Conservation (phyloP, 495 filamentous ascomycete genomes). For the Penicillium maclennaniae region DNA sequence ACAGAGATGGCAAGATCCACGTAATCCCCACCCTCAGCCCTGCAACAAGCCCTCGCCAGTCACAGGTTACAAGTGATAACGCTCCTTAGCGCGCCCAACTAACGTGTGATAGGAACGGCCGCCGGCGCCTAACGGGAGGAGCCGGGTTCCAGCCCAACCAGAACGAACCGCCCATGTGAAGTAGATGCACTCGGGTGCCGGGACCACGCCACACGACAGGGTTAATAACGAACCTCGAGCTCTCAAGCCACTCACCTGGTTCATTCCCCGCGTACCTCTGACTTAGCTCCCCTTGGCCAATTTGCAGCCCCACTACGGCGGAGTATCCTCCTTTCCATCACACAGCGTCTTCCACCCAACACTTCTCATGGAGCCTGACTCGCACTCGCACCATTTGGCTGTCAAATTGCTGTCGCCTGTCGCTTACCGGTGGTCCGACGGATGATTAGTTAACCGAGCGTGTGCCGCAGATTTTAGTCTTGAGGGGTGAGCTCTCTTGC, state of each 20-base stretch:
- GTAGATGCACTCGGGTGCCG: slow-evolving; percentile 27
- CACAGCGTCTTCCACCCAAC: slow-evolving; percentile 6
- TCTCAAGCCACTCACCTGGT: slow-evolving; percentile 15
- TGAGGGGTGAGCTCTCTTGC: slow-evolving; percentile 1
- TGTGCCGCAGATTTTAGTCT: slow-evolving; percentile 1
- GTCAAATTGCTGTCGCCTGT: slow-evolving; percentile 8
- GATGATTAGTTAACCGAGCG: slow-evolving; percentile 6
- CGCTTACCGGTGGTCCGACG: neutral
- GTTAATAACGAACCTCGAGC: slow-evolving; percentile 15
- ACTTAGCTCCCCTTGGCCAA: slow-evolving; percentile 3
- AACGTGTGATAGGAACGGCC: slow-evolving; percentile 26
- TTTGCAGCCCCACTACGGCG: slow-evolving; percentile 7
- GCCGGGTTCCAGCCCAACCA: slow-evolving; percentile 27
- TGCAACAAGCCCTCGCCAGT: neutral
- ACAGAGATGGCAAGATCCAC: neutral
- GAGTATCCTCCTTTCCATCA: slow-evolving; percentile 5
- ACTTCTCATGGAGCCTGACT: neutral
- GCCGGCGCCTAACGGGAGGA: slow-evolving; percentile 23
- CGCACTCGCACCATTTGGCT: neutral
- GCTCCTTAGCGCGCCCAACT: neutral
- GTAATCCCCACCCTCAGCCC: neutral
- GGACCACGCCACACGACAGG: slow-evolving; percentile 1
- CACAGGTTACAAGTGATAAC: neutral
- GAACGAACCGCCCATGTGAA: slow-evolving; percentile 18
- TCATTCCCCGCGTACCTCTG: slow-evolving; percentile 14